Percentiles rank a stretch among this genome's conserved stretches.
Evolutionary conservation across 2,329 filamentous ascomycete genomes (phyloP).

Genomic region (Dactylellina leptospora): DNA sequence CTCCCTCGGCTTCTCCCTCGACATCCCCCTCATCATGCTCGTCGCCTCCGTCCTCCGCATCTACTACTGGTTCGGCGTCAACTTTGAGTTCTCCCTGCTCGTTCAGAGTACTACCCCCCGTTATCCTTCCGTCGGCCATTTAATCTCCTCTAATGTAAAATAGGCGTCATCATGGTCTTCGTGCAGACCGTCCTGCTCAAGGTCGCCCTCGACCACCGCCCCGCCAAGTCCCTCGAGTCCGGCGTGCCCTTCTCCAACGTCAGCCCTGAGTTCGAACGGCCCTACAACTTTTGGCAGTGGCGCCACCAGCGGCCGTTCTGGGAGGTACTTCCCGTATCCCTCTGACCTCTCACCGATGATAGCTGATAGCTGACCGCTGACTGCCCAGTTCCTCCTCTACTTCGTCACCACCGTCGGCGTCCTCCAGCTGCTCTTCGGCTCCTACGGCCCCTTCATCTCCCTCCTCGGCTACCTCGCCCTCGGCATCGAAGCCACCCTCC

Average conservation of each 20-base stretch:
- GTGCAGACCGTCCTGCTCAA: constrained; percentile 73
- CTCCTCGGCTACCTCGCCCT: constrained; percentile 79
- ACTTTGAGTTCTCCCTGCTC: constrained; percentile 71
- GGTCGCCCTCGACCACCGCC: constrained; percentile 74
- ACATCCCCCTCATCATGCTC: constrained; percentile 74
- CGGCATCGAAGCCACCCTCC: constrained; percentile 80
- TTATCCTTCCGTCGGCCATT: background rate
- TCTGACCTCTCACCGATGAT: background rate
- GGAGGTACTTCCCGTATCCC: constrained; percentile 61
- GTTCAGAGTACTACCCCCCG: constrained; percentile 65
- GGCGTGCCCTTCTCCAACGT: constrained; percentile 31
- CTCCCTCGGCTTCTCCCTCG: constrained; percentile 74
- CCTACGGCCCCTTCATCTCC: constrained; percentile 70
- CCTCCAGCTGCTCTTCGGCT: constrained; percentile 73
- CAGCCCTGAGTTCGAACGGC: constrained; percentile 29
- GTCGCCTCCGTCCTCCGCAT: constrained; percentile 74
- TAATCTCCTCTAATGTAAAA: background rate
- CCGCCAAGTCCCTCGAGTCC: constrained; percentile 64
- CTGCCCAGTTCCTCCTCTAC: constrained; percentile 73
- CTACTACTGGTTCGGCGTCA: constrained; percentile 75
- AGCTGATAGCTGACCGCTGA: too few relatives aligned
- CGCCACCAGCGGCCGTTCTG: constrained; percentile 65
- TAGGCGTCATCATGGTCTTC: constrained; percentile 68
- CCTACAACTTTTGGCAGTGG: constrained; percentile 56
- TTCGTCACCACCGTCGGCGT: constrained; percentile 70